These are phyloP conservation scores for Malania oleifera DNA, from an alignment of 164 flowering plant genomes.

Conservation along the genomic window DNA sequence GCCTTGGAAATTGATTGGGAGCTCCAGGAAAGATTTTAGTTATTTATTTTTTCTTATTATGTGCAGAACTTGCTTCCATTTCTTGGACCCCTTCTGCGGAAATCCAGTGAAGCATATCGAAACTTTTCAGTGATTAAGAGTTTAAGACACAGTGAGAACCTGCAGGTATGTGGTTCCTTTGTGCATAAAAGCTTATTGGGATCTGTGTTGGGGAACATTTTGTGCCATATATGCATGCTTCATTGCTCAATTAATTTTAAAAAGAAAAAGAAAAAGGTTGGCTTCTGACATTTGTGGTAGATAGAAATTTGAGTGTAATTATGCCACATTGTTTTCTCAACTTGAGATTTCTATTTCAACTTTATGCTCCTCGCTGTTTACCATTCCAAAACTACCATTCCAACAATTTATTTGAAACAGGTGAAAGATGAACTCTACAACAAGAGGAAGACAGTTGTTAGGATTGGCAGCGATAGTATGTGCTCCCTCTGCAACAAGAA, in stretches of 20 bases:
- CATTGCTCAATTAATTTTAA: too few relatives aligned
- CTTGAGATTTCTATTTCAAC: too few relatives aligned
- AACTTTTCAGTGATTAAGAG: slow-evolving; percentile 88
- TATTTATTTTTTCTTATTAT: not conserved
- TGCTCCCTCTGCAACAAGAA: slow-evolving; percentile 93
- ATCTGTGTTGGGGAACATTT: not conserved
- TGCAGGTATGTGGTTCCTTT: slow-evolving; percentile 60
- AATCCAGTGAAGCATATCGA: slow-evolving; percentile 82
- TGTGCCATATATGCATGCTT: too few relatives aligned
- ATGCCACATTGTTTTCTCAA: too few relatives aligned
- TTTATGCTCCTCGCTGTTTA: too few relatives aligned
- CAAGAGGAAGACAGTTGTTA: slow-evolving; percentile 61
- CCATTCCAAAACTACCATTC: too few relatives aligned
- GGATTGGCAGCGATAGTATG: slow-evolving; percentile 73
- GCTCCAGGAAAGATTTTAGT: not conserved
- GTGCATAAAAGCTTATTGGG: not conserved
- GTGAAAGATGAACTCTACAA: slow-evolving; percentile 87
- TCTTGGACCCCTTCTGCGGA: slow-evolving; percentile 88
- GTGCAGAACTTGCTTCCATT: slow-evolving; percentile 92
- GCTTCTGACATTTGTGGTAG: too few relatives aligned
- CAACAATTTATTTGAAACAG: too few relatives aligned
- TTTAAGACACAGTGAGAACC: slow-evolving; percentile 81
- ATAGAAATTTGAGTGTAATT: too few relatives aligned
- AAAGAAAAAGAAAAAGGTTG: too few relatives aligned
- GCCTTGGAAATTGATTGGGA: not conserved